Evolutionary conservation across 1,284 basidiomycete species (phyloP), one percentile per base, ranked within the genome.

Genomic region (Ceratobasidium sp.): DNA sequence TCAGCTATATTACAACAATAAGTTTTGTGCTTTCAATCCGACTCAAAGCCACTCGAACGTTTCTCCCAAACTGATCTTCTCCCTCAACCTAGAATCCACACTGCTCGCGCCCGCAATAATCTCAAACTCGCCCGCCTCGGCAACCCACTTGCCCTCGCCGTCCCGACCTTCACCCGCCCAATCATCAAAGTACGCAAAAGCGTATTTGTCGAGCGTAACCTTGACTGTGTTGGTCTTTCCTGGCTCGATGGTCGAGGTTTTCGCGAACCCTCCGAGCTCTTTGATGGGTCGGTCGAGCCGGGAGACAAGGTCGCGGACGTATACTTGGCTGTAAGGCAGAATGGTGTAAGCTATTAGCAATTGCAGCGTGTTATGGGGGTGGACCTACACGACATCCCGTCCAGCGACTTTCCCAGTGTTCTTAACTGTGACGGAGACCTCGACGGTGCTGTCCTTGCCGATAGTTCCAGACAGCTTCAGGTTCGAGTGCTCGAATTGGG

Each of bases 101-200:
- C 69, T 71, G 21, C 23, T 71, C 7, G 69, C 44, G 7, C 55
- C 55, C 8, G 47, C 69, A 16, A 71, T 47, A 30, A 81, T 69
- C 61, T 76, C 74, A 63, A 80, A 77, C 0, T 76, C 76, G 78
- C 80, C 69, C n/a, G 55, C 57, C 47, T 71, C 69, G 16, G 69
- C 69, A 28, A 71, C 69, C 67, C 69, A 81, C 43, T 76, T 73
- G 6, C 81, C 81, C 41, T 74, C 63, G 73, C 81, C 81, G 28
- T 76, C 79, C 28, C 75, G 72, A 77, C 80, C 81, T 21, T 76
- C 76, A 41, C 77, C 75, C 58, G 75, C 77, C 41, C 75, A 69
- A 66, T 81, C 81, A 73, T 82, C 81, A 79, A 80, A 81, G 77
- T 82, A 80, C 16, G 80, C 80, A 21, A 82, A 77, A 62, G 81